Conservation (phyloP, 768 basidiomycete genomes). For the Kwoniella botswanensis region DNA sequence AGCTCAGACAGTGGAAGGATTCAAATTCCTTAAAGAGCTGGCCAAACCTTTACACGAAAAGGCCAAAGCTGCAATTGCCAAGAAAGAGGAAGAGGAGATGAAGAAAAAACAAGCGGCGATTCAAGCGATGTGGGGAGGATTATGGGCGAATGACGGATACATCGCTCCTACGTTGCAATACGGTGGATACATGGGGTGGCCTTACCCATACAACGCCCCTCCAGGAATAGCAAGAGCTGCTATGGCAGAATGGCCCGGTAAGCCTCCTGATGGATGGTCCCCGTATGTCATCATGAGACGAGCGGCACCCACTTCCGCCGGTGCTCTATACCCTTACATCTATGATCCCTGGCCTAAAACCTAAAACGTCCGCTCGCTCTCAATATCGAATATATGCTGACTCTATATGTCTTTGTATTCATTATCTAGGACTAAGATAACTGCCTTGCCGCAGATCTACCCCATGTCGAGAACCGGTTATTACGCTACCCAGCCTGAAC, state of each 20-base stretch:
- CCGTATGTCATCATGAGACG: slow-evolving; percentile 41
- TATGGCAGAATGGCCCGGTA: slow-evolving; percentile 34
- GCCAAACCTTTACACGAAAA: slow-evolving; percentile 36
- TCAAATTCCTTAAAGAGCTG: slow-evolving; percentile 37
- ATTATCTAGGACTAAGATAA: slow-evolving; percentile 37
- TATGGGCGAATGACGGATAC: slow-evolving; percentile 44
- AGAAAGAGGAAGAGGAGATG: slow-evolving; percentile 44
- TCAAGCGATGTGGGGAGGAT: slow-evolving; percentile 52
- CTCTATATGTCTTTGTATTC: neutral
- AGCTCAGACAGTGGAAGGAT: slow-evolving; percentile 30
- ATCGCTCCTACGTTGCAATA: slow-evolving; percentile 15
- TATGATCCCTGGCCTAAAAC: slow-evolving; percentile 21
- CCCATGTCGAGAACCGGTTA: slow-evolving; percentile 52
- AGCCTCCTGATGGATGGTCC: slow-evolving; percentile 49
- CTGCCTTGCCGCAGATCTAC: slow-evolving; percentile 43
- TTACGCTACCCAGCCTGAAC: slow-evolving; percentile 37
- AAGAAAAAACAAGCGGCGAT: slow-evolving; percentile 49
- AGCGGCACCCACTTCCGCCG: slow-evolving; percentile 10
- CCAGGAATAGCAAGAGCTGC: slow-evolving; percentile 37
- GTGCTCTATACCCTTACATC: slow-evolving; percentile 19
- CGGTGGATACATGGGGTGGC: slow-evolving; percentile 43
- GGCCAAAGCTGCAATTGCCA: slow-evolving; percentile 39
- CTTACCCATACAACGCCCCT: slow-evolving; percentile 38
- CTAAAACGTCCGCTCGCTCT: slow-evolving; percentile 4
- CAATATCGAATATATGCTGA: slow-evolving; percentile 6